Percentiles rank a stretch among this genome's conserved stretches.
These are phyloP conservation scores for Colletotrichum cereale DNA, from an alignment of 2,329 filamentous ascomycete species.

Conservation along the genomic window DNA sequence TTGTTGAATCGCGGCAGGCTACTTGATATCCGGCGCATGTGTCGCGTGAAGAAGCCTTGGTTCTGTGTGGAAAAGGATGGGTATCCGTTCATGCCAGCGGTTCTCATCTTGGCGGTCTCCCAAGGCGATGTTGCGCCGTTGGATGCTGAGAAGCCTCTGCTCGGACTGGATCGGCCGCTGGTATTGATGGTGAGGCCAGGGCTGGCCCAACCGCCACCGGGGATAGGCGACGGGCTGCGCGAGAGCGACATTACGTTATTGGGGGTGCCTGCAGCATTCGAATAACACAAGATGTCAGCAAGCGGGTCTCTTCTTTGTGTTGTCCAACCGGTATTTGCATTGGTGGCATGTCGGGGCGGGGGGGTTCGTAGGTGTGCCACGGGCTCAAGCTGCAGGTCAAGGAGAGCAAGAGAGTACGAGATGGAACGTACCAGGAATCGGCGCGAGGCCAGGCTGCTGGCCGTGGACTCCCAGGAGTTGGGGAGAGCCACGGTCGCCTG, in stretches of 20 bases:
- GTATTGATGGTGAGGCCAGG: conserved; percentile 79
- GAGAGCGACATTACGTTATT: conserved; percentile 82
- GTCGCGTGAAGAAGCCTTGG: conserved; percentile 87
- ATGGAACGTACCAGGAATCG: conserved; percentile 66
- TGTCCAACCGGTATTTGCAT: conserved; percentile 29
- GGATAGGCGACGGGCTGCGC: conserved; percentile 86
- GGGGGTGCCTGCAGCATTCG: conserved; percentile 62
- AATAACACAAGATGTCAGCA: conserved; percentile 41
- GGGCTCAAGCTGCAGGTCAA: conserved; percentile 22
- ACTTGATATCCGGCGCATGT: conserved; percentile 84
- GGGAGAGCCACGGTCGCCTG: conserved; percentile 49
- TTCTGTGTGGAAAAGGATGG: conserved; percentile 85
- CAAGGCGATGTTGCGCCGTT: conserved; percentile 77
- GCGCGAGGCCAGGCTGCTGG: conserved; percentile 60
- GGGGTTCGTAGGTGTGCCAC: conserved; percentile 17
- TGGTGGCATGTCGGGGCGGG: conserved; percentile 31
- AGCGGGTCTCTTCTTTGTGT: conserved; percentile 33
- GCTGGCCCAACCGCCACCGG: conserved; percentile 89
- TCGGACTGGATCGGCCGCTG: conserved; percentile 78
- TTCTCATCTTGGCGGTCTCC: conserved; percentile 85
- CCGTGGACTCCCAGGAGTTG: conserved; percentile 55
- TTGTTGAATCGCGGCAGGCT: conserved; percentile 80
- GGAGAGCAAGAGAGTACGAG: conserved; percentile 24
- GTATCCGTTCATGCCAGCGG: conserved; percentile 78
- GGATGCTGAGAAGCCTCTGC: conserved; percentile 61